Conservation (phyloP, 345 rosid species). For the Corchorus capsularis region DNA sequence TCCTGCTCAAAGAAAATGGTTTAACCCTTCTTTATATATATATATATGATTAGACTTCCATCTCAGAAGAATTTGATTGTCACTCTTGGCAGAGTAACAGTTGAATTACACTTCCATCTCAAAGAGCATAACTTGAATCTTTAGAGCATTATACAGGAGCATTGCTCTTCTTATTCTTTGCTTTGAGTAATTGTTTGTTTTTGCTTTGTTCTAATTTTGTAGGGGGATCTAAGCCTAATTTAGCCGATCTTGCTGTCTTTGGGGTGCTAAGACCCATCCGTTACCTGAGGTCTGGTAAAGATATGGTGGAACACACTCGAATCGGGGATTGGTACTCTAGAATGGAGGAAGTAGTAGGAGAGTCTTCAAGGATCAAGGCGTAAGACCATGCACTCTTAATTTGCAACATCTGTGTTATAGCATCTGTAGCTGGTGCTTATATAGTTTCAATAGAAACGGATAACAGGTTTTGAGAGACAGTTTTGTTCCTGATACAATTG, state of each 20-base stretch:
- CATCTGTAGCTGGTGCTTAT: background rate
- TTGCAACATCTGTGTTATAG: background rate
- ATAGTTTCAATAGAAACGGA: background rate
- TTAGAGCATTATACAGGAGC: too few species aligned
- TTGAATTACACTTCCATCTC: too few species aligned
- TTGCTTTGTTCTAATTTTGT: too few species aligned
- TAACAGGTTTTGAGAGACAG: background rate
- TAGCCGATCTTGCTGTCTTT: slow-evolving; percentile 67
- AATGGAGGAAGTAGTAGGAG: slow-evolving; percentile 62
- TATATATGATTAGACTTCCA: too few species aligned
- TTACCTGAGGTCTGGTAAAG: slow-evolving; percentile 58
- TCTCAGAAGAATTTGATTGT: too few species aligned
- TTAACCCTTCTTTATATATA: too few species aligned
- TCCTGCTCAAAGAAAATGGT: too few species aligned
- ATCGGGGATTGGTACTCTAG: slow-evolving; percentile 70
- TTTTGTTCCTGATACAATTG: slow-evolving; percentile 6
- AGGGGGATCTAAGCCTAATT: slow-evolving; percentile 67
- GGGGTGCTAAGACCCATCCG: slow-evolving; percentile 73
- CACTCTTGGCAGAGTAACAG: too few species aligned
- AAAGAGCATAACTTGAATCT: too few species aligned
- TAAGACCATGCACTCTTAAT: background rate
- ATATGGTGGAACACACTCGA: slow-evolving; percentile 71
- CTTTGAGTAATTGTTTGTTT: too few species aligned
- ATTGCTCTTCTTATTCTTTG: too few species aligned
- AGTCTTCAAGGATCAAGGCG: slow-evolving; percentile 45